Percentiles rank a stretch among this genome's conserved stretches.
Conservation (phyloP, 129 eudicot species). For the Dittrichia graveolens region DNA sequence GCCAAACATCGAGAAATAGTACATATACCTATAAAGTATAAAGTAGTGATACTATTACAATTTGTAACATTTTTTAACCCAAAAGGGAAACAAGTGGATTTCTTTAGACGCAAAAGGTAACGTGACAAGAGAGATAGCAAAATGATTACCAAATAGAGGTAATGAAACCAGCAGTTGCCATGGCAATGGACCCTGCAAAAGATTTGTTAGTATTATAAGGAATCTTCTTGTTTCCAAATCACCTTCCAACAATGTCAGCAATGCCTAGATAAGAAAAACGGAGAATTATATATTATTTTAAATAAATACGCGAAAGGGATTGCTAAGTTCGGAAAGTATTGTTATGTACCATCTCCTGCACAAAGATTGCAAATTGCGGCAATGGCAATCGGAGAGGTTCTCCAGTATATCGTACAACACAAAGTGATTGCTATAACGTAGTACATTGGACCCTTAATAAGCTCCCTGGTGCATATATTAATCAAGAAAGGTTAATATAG, state of each 20-base stretch:
- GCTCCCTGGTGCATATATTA: slow-evolving; percentile 55
- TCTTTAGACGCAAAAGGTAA: not conserved
- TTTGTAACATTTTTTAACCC: too few species aligned
- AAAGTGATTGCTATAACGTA: slow-evolving; percentile 74
- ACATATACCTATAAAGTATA: slow-evolving; percentile 62
- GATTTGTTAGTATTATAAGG: slow-evolving; percentile 81
- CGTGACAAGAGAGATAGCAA: not conserved
- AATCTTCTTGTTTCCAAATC: slow-evolving; percentile 62
- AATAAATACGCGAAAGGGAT: not conserved
- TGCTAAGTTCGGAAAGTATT: slow-evolving; percentile 6
- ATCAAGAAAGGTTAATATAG: not conserved
- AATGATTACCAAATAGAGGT: slow-evolving; percentile 71
- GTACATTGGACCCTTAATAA: slow-evolving; percentile 76
- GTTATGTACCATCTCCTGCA: slow-evolving; percentile 84
- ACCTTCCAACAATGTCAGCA: slow-evolving; percentile 87
- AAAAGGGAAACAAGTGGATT: not conserved
- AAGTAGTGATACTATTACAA: too few species aligned
- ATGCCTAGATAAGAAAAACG: slow-evolving; percentile 44
- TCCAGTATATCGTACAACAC: slow-evolving; percentile 68
- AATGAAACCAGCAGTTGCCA: slow-evolving; percentile 69
- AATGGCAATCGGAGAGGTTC: slow-evolving; percentile 77
- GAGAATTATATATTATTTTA: too few species aligned
- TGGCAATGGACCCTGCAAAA: slow-evolving; percentile 68
- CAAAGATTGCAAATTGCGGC: slow-evolving; percentile 86
- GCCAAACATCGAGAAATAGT: slow-evolving; percentile 71